Conservation (phyloP, 2,329 filamentous ascomycete genomes). For the Conoideocrella luteorostrata region DNA sequence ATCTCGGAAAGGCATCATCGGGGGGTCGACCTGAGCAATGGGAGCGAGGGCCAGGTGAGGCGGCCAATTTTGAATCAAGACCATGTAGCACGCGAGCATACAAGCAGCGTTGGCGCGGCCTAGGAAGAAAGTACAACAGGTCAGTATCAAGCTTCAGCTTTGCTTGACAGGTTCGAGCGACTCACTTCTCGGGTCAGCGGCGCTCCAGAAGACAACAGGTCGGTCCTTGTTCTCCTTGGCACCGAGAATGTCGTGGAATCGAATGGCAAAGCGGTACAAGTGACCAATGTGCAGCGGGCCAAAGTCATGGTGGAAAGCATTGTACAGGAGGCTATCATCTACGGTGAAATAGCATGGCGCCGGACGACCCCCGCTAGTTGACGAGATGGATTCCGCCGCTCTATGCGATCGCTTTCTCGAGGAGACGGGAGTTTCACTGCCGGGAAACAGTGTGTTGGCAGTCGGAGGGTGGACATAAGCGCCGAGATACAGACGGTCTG, state of each 20-base stretch:
- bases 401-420: slow-evolving; percentile 42
- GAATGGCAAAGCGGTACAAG: slow-evolving; percentile 90
- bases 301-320: slow-evolving; percentile 98
- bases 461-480: slow-evolving; percentile 81
- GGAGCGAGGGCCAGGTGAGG: slow-evolving; percentile 92
- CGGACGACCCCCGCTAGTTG: slow-evolving; percentile 24
- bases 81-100: slow-evolving; percentile 96
- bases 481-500: slow-evolving; percentile 91
- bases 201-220: slow-evolving; percentile 94
- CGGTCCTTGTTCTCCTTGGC: slow-evolving; percentile 85
- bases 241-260: slow-evolving; percentile 90
- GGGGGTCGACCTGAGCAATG: slow-evolving; percentile 93
- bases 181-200: slow-evolving; percentile 82
- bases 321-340: slow-evolving; percentile 88
- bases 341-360: slow-evolving; percentile 92
- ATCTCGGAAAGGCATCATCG: slow-evolving; percentile 97
- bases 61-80: slow-evolving; percentile 95
- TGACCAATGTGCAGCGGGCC: slow-evolving; percentile 96
- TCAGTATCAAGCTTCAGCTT: background rate
- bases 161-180: slow-evolving; percentile 14
- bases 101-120: slow-evolving; percentile 90
- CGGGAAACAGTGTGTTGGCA: slow-evolving; percentile 79
- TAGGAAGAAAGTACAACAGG: slow-evolving; percentile 24
- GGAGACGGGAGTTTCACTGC: slow-evolving; percentile 60
- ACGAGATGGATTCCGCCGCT: slow-evolving; percentile 50